Evolutionary conservation across 441 rosid genomes (phyloP).

Genomic region (Erysimum pusillum): DNA sequence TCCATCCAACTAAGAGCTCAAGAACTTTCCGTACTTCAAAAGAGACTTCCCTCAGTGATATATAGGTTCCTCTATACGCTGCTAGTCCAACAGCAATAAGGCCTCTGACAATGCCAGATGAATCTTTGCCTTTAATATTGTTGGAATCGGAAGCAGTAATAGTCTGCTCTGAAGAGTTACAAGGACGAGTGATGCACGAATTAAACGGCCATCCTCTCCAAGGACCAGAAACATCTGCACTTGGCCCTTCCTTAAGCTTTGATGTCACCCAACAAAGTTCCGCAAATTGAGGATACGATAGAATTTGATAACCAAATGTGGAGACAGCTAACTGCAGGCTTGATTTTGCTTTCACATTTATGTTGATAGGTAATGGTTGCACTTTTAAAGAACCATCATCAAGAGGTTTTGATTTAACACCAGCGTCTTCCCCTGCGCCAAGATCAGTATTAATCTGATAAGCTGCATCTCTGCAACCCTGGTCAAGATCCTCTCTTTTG

Average conservation of each 20-base stretch:
- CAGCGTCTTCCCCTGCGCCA: conserved; percentile 47
- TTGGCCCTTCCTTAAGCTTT: conserved; percentile 93
- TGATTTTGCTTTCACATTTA: conserved; percentile 76
- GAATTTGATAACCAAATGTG: conserved; percentile 88
- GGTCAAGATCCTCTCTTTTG: conserved; percentile 43
- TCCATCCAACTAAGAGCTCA: conserved; percentile 82
- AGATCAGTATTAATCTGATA: conserved; percentile 35
- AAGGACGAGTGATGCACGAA: conserved; percentile 85
- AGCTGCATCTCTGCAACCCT: conserved; percentile 43
- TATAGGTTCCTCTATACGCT: conserved; percentile 81
- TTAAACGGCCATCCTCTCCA: conserved; percentile 99
- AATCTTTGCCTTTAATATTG: conserved; percentile 71
- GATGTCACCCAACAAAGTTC: conserved; percentile 98
- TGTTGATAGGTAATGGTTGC: conserved; percentile 54
- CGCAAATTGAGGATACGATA: conserved; percentile 93
- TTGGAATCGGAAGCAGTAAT: conserved; percentile 56
- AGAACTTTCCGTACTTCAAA: conserved; percentile 88
- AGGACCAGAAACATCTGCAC: conserved; percentile 77
- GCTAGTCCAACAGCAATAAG: conserved; percentile 87
- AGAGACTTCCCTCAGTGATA: conserved; percentile 81
- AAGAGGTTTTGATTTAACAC: conserved; percentile 45
- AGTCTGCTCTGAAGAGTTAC: conserved; percentile 55
- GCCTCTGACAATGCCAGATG: conserved; percentile 78
- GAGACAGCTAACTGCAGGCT: conserved; percentile 76
- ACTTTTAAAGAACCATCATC: conserved; percentile 53